Evolutionary conservation across 2,329 filamentous ascomycete genomes (phyloP).

Genomic region (Aspergillus candidus): DNA sequence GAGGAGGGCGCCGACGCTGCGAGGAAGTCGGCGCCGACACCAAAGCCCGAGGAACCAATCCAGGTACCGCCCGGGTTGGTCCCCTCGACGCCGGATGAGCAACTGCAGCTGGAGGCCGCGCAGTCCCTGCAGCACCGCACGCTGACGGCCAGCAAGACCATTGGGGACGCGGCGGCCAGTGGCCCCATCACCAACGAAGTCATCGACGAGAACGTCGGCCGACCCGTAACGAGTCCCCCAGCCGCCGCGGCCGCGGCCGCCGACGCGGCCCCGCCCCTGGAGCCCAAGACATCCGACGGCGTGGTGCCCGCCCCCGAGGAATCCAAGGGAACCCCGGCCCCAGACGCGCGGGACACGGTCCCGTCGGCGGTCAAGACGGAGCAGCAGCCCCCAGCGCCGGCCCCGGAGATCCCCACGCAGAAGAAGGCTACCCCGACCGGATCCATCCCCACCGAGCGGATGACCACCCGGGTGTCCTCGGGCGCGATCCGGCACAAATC

Average conservation of each 20-base stretch:
- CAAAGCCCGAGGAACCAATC: constrained; percentile 20
- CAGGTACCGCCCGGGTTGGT: constrained; percentile 24
- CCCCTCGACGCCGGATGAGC: constrained; percentile 53
- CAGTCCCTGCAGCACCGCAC: constrained; percentile 34
- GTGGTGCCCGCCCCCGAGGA: constrained; percentile 9
- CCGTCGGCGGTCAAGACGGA: constrained; percentile 8
- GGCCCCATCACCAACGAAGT: constrained; percentile 21
- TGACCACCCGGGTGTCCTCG: constrained; percentile 64
- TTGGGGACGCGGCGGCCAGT: constrained; percentile 12
- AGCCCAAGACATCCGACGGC: constrained; percentile 11
- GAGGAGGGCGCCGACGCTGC: constrained; percentile 48
- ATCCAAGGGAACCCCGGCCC: constrained; percentile 9
- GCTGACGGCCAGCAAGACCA: constrained; percentile 15
- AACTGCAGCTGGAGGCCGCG: constrained; percentile 52
- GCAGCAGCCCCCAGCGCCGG: constrained; percentile 6
- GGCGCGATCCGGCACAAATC: constrained; percentile 66
- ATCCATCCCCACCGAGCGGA: constrained; percentile 46
- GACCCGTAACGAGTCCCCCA: constrained; percentile 6
- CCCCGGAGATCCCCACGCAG: constrained; percentile 15
- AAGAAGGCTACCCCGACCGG: constrained; percentile 23
- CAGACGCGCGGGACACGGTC: constrained; percentile 9
- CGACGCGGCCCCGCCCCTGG: constrained; percentile 6
- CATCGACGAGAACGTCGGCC: constrained; percentile 19
- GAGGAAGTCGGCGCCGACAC: constrained; percentile 38
- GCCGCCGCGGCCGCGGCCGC: constrained; percentile 17